Evolutionary conservation across 257 asterid species (phyloP).

Genomic region (Coffea canephora): DNA sequence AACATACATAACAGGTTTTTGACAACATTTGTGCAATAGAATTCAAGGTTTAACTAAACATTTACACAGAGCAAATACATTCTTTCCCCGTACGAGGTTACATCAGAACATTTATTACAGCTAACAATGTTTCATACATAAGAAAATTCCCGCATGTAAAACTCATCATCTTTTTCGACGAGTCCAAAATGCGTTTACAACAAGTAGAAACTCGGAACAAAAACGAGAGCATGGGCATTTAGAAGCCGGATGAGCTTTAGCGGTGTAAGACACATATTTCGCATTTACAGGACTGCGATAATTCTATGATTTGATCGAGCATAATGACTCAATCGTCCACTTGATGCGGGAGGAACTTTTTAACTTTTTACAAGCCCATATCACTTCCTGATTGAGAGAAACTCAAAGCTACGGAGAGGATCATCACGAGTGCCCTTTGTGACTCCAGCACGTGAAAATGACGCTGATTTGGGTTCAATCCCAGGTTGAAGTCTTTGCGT

Average conservation of each 20-base stretch:
- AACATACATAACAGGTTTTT: neutral
- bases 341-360: slow-evolving; percentile 20
- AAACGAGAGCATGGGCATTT: slow-evolving; percentile 26
- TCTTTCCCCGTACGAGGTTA: neutral
- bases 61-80: slow-evolving; percentile 1
- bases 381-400: slow-evolving; percentile 56
- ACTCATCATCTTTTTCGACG: slow-evolving; percentile 41
- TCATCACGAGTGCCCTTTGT: slow-evolving; percentile 66
- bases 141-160: slow-evolving; percentile 30
- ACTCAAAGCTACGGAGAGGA: slow-evolving; percentile 89
- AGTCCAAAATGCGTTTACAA: slow-evolving; percentile 33
- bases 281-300: slow-evolving; percentile 38
- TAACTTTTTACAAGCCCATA: slow-evolving; percentile 23
- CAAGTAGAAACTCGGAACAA: slow-evolving; percentile 31
- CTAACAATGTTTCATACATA: slow-evolving; percentile 17
- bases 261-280: slow-evolving; percentile 22
- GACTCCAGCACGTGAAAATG: slow-evolving; percentile 50
- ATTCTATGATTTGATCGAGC: slow-evolving; percentile 24
- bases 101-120: slow-evolving; percentile 16
- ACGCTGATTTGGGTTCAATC: slow-evolving; percentile 47
- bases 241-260: slow-evolving; percentile 22
- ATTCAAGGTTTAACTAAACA: neutral
- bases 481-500: slow-evolving; percentile 61
- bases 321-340: slow-evolving; percentile 18
- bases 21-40: neutral